Evolutionary conservation across 345 rosid genomes (phyloP), one percentile per base, ranked within the genome.

Genomic region (Brassica incana): DNA sequence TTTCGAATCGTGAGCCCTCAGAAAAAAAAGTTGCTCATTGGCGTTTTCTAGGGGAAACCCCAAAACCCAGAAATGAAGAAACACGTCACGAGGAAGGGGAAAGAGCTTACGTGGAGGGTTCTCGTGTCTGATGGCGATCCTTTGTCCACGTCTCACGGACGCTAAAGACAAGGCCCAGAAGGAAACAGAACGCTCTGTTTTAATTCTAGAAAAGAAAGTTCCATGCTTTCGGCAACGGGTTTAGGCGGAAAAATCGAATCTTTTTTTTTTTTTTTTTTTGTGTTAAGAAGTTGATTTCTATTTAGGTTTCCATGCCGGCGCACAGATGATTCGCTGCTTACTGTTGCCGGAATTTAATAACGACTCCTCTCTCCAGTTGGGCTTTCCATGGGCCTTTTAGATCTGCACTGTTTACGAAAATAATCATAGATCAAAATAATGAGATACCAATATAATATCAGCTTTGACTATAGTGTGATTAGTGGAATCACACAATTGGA

Each of bases 61-160:
- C 69, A 66, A 61, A 65, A 67, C 71, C 43, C 62, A 67, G 74
- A 77, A 66, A 27, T 20, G 74, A 65, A 45, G 62, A 71, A 72
- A 59, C 74, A 77, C 43, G 72, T 69, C 62, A 67, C 69, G 69
- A 7, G 15, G 2, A 35, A 0, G 56, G 16, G 16, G 60, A 29
- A 63, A 50, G 75, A 65, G 63, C 14, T 50, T 59, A 66, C 74
- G 84, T 71, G 84, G 64, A 77, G 56, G 59, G 2, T 66, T 81
- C 18, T 60, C 23, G 59, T 56, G 33, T 59, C 60, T 76, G 73
- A 65, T 76, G 84, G 84, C 29, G 80, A 81, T 81, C 32, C 58
- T 6, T 76, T 65, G 77, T 81, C 83, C 83, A 81, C 83, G 83
- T 81, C 80, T 76, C 50, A 14, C 52, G 79, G 83, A 33, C 56